Percentiles rank a stretch among this genome's conserved stretches.
phyloP scores from a whole-genome alignment of 257 asterid genomes.

The Solanum pimpinellifolium region DNA sequence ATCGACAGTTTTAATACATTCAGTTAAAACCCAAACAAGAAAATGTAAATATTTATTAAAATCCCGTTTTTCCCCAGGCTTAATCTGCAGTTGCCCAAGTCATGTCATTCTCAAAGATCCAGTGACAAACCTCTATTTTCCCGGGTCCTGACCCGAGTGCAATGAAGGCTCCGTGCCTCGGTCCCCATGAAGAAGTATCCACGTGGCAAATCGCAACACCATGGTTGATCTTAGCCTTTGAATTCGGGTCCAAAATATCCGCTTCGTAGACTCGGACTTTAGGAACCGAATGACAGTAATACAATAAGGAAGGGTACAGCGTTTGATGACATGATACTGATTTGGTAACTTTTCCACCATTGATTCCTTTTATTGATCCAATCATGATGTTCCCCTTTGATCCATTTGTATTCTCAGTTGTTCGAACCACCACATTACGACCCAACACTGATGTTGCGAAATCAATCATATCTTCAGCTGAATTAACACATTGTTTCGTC shows the following conservation, averaged over 20 bases:
- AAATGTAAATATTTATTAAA: too few species aligned
- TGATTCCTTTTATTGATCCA: background rate
- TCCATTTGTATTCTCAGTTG: background rate
- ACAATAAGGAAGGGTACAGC: background rate
- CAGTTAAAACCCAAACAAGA: too few species aligned
- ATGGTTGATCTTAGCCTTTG: background rate
- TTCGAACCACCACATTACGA: background rate
- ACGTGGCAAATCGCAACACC: background rate
- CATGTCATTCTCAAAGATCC: background rate
- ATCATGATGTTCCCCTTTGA: background rate
- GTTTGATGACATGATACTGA: background rate
- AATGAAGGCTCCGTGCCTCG: background rate
- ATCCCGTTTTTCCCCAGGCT: too few species aligned
- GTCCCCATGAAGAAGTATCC: background rate
- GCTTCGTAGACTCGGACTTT: background rate
- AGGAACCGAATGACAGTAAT: background rate
- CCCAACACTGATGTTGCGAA: background rate
- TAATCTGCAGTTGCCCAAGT: background rate
- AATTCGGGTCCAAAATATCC: background rate
- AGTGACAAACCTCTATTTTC: background rate
- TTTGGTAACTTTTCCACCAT: background rate
- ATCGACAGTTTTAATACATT: too few species aligned
- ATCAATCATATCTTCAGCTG: background rate
- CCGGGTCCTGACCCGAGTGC: background rate
- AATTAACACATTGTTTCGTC: background rate